Evolutionary conservation across 768 basidiomycete species (phyloP), one percentile per base, ranked within the genome.

Genomic region (Kwoniella botswanensis): DNA sequence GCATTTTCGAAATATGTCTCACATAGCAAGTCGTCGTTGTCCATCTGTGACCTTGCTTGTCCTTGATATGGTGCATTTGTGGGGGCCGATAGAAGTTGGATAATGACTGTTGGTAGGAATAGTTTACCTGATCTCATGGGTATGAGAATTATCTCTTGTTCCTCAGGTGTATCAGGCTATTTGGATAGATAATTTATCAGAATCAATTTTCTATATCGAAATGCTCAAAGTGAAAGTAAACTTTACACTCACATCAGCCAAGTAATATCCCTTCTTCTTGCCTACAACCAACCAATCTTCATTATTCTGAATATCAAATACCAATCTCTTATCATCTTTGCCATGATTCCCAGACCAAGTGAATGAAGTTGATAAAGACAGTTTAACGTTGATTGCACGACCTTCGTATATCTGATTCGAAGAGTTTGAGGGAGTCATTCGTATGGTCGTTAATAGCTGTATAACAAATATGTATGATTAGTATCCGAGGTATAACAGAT

Each of bases 211-310:
- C 13, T 26, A 18, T 29, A 29, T 64, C 63, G 46, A 24, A 9
- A 17, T 7, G 35, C 26, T 17, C 24, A 52, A 53, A 42, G 13
- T 21, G 26, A 10, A 29, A 59, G 9, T n/a, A n/a, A 13, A 13
- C 4, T n/a, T 15, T 35, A 6, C 35, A 65, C 89, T 63, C 77
- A 92, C 95, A 84, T 85, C 86, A 2, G 91, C 92, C 18, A 87
- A 65, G 76, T 93, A 95, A 74, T 92, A 91, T 0, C 94, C 94
- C 63, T 91, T 89, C 84, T 94, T 96, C 53, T 87, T 87, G 10
- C 95, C 95, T 71, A 93, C 92, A 10, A 98, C 88, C 3, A 97
- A 86, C 95, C 95, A 98, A 60, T 89, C 89, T 18, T 89, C 87
- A 82, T 89, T 87, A 74, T 93, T 92, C 17, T 74, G 57, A 11